Conservation (phyloP, 805 yeast species). For the Alloascoidea africana region DNA sequence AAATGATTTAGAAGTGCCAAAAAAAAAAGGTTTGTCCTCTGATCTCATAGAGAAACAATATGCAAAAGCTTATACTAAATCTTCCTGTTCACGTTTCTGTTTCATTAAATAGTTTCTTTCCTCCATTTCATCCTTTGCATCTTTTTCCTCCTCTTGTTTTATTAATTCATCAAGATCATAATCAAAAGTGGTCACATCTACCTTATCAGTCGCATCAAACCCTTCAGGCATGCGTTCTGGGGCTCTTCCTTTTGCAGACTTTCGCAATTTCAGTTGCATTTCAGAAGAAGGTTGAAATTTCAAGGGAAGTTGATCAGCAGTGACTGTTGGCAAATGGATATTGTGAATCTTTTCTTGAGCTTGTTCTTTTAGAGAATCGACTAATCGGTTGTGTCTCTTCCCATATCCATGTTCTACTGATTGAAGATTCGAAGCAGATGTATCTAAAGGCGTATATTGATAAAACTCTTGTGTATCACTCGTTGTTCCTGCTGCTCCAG, state of each 20-base stretch:
- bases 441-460: background rate
- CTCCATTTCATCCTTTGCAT: background rate
- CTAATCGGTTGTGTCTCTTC: background rate
- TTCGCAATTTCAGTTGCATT: background rate
- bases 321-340: background rate
- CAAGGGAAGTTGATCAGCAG: background rate
- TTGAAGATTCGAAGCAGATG: background rate
- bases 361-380: background rate
- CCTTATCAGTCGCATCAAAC: background rate
- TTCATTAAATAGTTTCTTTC: background rate
- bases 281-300: background rate
- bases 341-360: background rate
- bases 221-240: background rate
- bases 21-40: no score
- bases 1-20: no score
- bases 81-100: background rate
- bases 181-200: background rate
- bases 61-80: no score
- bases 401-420: conserved; percentile 1
- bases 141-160: conserved; percentile 1
- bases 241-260: background rate
- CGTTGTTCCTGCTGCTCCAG: no score
- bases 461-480: no score
- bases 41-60: no score
- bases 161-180: background rate